Base-by-base conservation (phyloP, 768 basidiomycete species). In the Atractiella rhizophila region DNA sequence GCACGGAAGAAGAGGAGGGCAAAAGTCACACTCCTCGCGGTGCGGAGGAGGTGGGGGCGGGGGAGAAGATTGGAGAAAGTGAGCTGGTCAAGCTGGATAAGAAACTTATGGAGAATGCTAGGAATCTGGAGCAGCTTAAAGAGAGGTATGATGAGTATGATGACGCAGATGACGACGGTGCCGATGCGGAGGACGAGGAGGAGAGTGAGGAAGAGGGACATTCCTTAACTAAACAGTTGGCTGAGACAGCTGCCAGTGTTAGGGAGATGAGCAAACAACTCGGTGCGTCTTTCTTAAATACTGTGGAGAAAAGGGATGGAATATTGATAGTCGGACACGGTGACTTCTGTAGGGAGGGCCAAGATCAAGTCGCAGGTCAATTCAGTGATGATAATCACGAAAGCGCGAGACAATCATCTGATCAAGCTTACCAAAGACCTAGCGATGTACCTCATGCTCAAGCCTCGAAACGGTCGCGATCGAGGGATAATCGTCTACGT, bases 201-300 rank as follows among this genome's bases (percentile, higher is more conserved):
- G 73, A 75, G 23, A 73, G 78, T 19, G 74, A 73, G 33, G 71
- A 70, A 46, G 69, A 68, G 1, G 39, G 31, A 28, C 34, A 69
- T 31, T 86, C 74, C 56, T 60, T 96, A 52, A 96, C 91, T 5
- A 75, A 70, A 55, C 81, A 85, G 51, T 66, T 98, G 12, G 91
- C 88, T 7, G 88, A 88, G 62, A 98, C 91, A 16, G 91, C 91
- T 15, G 80, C 83, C 11, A 78, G 83, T 28, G 91, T 98, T 10
- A 69, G 91, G 35, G 91, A 98, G 61, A 86, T 94, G 83, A 88
- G 83, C 70, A 88, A 88, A 59, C 81, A 88, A 58, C 73, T 98
- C 15, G 91, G 88, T 82, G 51, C 38, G 60, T 67, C 62, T 23
- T 27, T 47, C 35, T 31, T 39, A 28, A 40, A 36, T 27, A 39